Evolutionary conservation across 495 filamentous ascomycete species (phyloP), one percentile per base, ranked within the genome.

Genomic region (Xylaria intraflava): DNA sequence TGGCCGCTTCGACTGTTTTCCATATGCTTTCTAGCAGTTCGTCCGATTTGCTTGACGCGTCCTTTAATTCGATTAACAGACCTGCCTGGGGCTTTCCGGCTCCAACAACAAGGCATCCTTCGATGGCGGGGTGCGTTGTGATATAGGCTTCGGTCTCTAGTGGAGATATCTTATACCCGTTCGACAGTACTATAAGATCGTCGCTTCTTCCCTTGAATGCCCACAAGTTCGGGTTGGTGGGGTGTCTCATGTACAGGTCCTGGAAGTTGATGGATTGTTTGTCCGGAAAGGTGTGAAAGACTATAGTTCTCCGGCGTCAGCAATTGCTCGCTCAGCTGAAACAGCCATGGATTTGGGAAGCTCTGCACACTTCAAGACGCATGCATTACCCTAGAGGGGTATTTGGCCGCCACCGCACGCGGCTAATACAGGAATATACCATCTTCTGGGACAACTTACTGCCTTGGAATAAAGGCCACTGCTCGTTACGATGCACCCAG

Each of bases 131-230:
- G 52, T 72, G 65, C 0, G 56, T 53, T 10, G 51, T 47, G 4
- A 78, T 51, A 1, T 56, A 54, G 30, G 52, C 51, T 46, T 82
- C 77, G 19, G 73, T 64, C 0, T 68, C 54, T 1, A 70, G 54
- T 0, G 77, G 76, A 51, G 76, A 74, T n/a, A 73, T 56, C 54
- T 79, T 81, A 48, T 80, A 72, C 6, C 74, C 77, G 53, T 74
- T 79, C 6, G 61, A 66, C 17, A 66, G 39, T 9, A 66, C 63
- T 19, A 66, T 52, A 14, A 62, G 42, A 55, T 66, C 63, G 42
- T 81, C 78, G 2, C 53, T 43, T 23, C 78, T 64, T 1, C 72
- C 69, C 24, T 49, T 49, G 49, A 67, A 72, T 7, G 53, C 44
- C 74, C 72, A 79, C 4, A 67, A 55, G 19, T 67, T 49, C 0